Percentiles rank a stretch among this genome's conserved stretches.
Evolutionary conservation across 257 asterid genomes (phyloP).

Genomic region (Solanum etuberosum): DNA sequence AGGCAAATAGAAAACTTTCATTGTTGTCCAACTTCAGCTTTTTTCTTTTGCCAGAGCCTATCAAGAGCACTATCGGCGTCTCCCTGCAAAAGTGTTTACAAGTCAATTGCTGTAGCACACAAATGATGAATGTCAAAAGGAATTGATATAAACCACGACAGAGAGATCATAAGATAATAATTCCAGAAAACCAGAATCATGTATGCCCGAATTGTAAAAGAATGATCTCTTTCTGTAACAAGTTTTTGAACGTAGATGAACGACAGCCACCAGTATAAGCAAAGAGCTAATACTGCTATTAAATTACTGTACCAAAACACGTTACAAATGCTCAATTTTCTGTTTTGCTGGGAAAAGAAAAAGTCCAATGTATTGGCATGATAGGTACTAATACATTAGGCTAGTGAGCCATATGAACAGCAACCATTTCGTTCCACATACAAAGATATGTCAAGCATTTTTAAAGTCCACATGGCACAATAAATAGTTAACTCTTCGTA

Average conservation of each 20-base stretch:
- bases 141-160: background rate
- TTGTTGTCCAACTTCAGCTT: slow-evolving; percentile 5
- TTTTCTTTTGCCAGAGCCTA: slow-evolving; percentile 19
- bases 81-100: slow-evolving; percentile 2
- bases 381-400: background rate
- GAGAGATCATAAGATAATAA: background rate
- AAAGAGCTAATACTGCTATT: background rate
- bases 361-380: background rate
- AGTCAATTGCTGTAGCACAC: background rate
- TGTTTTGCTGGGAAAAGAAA: background rate
- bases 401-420: background rate
- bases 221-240: background rate
- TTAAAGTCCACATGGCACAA: background rate
- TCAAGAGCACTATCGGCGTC: slow-evolving; percentile 19
- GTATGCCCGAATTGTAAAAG: background rate
- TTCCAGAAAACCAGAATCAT: background rate
- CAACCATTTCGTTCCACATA: background rate
- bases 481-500: background rate
- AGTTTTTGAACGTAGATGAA: background rate
- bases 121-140: background rate
- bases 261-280: background rate
- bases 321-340: background rate
- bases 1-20: background rate
- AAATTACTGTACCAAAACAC: background rate
- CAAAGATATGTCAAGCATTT: background rate